Evolutionary conservation across 805 yeast species (phyloP), one percentile per base, ranked within the genome.

Genomic region (Cyberlindnera maritima): DNA sequence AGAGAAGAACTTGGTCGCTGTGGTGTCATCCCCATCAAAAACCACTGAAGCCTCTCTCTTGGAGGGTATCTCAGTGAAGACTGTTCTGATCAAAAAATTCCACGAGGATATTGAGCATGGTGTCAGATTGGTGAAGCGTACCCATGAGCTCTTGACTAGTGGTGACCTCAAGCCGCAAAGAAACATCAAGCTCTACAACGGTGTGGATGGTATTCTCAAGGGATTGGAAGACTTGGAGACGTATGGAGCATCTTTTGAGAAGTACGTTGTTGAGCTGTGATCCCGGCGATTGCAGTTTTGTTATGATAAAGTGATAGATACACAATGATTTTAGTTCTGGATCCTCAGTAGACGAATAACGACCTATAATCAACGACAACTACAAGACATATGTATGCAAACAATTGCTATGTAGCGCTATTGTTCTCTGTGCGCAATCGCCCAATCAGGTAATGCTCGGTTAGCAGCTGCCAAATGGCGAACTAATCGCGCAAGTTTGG

Each of bases 81-180:
- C 62, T 17, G 73, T 73, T 2, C 55, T 62, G 9, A 68, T 74
- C 23, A 74, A 74, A 49, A 58, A 58, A 42, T 74, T 74, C 49
- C 79, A 74, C 47, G 79, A 73, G 53, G 67, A 74, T 46, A 41
- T 70, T 13, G 54, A 53, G 4, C 70, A 62, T 53, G 77, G 77
- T 15, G 49, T 59, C 34, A 44, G 53, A 17, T 55, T 73, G 25
- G 72, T 72, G 9, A 37, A 59, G 5, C 53, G 53, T 4, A 72
- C 77, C 3, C 59, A 67, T 3, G 48, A 55, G 12, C 60, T 66
- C 6, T 59, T 74, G 14, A 54, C 61, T 4, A 41, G 44, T 1
- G 64, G 62, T 1, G 41, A 49, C 25, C 44, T 73, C 5, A 59
- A 55, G 36, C 70, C 77, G 2, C 68, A 69, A 20, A 62, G 62